Evolutionary conservation across 2,329 filamentous ascomycete genomes (phyloP).

Genomic region (Botryotinia calthae): DNA sequence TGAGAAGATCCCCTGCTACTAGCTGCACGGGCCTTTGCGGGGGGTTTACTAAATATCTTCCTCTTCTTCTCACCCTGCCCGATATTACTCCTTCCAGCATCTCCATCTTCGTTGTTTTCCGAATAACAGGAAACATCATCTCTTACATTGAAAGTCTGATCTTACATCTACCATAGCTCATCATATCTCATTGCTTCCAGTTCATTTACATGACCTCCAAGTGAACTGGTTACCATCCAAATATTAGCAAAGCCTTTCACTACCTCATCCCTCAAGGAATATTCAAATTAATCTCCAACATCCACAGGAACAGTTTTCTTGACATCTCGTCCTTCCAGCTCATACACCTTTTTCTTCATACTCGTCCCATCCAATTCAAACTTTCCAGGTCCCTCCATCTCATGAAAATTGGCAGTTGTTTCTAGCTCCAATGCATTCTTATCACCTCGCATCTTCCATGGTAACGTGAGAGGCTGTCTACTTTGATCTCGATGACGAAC

Average conservation of each 20-base stretch:
- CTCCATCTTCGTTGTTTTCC: background rate
- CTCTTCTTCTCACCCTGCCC: background rate
- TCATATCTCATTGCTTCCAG: background rate
- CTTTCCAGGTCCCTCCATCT: slow-evolving; percentile 13
- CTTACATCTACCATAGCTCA: background rate
- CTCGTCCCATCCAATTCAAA: slow-evolving; percentile 11
- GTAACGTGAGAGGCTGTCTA: background rate
- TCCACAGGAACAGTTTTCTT: background rate
- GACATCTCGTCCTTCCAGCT: background rate
- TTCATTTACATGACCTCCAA: background rate
- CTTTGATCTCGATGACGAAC: background rate
- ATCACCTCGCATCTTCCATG: background rate
- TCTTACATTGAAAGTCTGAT: background rate
- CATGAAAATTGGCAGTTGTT: slow-evolving; percentile 1
- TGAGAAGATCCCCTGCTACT: background rate
- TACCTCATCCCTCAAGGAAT: background rate
- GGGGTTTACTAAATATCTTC: background rate
- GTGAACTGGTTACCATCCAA: background rate
- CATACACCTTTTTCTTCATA: background rate
- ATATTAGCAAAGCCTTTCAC: background rate
- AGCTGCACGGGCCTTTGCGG: slow-evolving; percentile 11
- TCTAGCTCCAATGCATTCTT: slow-evolving; percentile 8
- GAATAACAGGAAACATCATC: background rate
- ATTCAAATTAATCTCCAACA: background rate
- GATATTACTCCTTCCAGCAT: background rate